phyloP scores from a whole-genome alignment of 73 alveolate genomes.

The Tetrahymena borealis region DNA sequence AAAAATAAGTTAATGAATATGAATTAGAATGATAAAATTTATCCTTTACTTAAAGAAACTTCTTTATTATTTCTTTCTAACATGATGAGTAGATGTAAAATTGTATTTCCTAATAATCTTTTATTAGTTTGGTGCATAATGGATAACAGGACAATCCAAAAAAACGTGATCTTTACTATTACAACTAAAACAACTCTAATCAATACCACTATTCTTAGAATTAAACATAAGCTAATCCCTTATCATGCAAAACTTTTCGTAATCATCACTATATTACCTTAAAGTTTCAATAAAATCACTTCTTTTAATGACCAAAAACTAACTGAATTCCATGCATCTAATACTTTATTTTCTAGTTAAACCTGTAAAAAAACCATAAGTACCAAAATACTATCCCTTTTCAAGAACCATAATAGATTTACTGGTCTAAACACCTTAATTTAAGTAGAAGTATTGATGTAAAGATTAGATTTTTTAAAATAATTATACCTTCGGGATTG shows the following conservation, averaged over 20 bases:
- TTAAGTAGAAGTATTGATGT: neutral
- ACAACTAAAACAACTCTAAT: constrained; percentile 20
- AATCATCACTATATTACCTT: constrained; percentile 24
- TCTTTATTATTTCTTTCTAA: neutral
- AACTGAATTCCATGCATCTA: constrained; percentile 26
- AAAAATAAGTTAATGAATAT: neutral
- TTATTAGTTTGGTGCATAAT: constrained; percentile 17
- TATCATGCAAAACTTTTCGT: constrained; percentile 11
- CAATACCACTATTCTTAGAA: neutral
- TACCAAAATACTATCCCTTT: constrained; percentile 4
- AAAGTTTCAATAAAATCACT: constrained; percentile 25
- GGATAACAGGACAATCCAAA: constrained; percentile 20
- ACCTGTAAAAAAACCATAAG: constrained; percentile 24
- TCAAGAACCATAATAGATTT: neutral
- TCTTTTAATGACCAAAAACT: constrained; percentile 8
- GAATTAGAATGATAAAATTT: neutral
- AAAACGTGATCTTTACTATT: constrained; percentile 9
- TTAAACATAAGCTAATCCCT: constrained; percentile 18
- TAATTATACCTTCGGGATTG: neutral
- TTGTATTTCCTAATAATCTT: constrained; percentile 4
- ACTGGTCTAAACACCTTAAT: neutral
- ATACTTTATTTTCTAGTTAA: constrained; percentile 14
- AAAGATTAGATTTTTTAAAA: neutral
- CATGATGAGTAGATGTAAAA: neutral
- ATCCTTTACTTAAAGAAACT: neutral